Evolutionary conservation across 2,329 filamentous ascomycete genomes (phyloP).

Genomic region (Alternaria rosae): DNA sequence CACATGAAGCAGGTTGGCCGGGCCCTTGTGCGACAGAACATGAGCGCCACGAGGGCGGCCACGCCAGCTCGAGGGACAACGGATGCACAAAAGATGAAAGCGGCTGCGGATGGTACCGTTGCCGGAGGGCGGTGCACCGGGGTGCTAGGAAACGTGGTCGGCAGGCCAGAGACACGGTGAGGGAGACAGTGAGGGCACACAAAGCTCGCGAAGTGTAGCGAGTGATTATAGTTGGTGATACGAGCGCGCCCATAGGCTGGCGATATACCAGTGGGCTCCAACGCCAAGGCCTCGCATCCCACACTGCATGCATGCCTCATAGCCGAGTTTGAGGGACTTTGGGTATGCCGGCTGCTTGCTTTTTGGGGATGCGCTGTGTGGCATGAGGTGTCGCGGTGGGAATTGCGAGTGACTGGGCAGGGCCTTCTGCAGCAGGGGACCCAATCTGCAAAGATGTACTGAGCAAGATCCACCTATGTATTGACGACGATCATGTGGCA

Average conservation of each 20-base stretch:
- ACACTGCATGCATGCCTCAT: slow-evolving; percentile 28
- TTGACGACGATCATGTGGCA: not conserved
- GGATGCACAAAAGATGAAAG: slow-evolving; percentile 31
- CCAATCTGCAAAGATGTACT: not conserved
- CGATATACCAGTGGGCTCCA: slow-evolving; percentile 24
- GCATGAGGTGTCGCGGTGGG: slow-evolving; percentile 12
- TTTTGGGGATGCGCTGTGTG: slow-evolving; percentile 19
- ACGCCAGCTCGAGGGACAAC: slow-evolving; percentile 39
- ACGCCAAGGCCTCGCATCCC: slow-evolving; percentile 31
- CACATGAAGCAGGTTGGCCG: slow-evolving; percentile 42
- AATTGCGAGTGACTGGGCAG: slow-evolving; percentile 9
- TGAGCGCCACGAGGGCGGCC: slow-evolving; percentile 48
- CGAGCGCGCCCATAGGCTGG: slow-evolving; percentile 29
- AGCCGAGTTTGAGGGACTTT: slow-evolving; percentile 27
- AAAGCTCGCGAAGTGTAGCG: slow-evolving; percentile 28
- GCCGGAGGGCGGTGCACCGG: slow-evolving; percentile 24
- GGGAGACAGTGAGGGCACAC: slow-evolving; percentile 28
- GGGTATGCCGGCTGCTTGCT: slow-evolving; percentile 26
- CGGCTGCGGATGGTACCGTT: slow-evolving; percentile 34
- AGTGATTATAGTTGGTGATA: slow-evolving; percentile 36
- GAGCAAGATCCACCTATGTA: not conserved
- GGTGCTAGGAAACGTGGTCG: slow-evolving; percentile 40
- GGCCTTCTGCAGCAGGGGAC: not conserved
- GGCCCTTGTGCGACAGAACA: slow-evolving; percentile 37
- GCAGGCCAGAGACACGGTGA: slow-evolving; percentile 26